Evolutionary conservation across 345 rosid genomes (phyloP).

Genomic region (Citropsis articulata): DNA sequence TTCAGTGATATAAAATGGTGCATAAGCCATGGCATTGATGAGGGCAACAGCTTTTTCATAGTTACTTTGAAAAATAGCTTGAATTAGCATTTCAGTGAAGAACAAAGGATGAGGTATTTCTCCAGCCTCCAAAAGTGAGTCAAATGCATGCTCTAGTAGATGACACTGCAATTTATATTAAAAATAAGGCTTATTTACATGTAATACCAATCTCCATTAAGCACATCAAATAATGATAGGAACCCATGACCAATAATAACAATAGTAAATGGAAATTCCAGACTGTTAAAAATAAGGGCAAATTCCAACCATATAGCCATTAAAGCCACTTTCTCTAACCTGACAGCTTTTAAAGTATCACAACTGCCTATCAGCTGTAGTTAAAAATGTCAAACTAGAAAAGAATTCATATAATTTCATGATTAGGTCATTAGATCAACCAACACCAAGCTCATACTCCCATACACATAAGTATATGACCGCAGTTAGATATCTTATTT

Average conservation of each 20-base stretch:
- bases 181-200: constrained; percentile 12
- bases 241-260: neutral
- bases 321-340: neutral
- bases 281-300: neutral
- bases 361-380: neutral
- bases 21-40: constrained; percentile 56
- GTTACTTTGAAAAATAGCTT: constrained; percentile 49
- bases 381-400: neutral
- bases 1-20: constrained; percentile 79
- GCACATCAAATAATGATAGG: neutral
- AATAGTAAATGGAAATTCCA: neutral
- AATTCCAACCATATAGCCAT: neutral
- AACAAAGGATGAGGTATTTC: constrained; percentile 64
- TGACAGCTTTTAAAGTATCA: neutral
- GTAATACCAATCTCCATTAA: constrained; percentile 2
- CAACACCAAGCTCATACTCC: neutral
- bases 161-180: constrained; percentile 41
- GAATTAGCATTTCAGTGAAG: constrained; percentile 71
- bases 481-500: neutral
- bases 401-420: neutral
- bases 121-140: constrained; percentile 70
- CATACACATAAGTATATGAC: neutral
- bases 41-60: constrained; percentile 61
- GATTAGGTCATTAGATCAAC: neutral
- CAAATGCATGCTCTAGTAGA: constrained; percentile 87